Percentiles rank a stretch among this genome's conserved stretches.
Evolutionary conservation across 23 red algal genomes (phyloP).

Genomic region (Gracilaria domingensis): DNA sequence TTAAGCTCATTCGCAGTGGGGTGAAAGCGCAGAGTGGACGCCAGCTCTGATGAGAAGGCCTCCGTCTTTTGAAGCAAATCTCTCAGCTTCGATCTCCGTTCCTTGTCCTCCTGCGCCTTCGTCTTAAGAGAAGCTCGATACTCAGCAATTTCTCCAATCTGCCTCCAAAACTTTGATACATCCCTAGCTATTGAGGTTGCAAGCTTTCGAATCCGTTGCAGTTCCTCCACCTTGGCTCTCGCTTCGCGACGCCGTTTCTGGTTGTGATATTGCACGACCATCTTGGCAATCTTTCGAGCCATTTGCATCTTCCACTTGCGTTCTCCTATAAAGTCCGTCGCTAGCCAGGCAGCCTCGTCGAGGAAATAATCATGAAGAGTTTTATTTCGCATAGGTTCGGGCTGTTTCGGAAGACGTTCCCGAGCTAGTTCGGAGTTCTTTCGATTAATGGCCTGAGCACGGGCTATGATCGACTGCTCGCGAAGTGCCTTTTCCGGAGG

Average conservation of each 20-base stretch:
- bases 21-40: background rate
- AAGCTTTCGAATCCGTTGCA: slow-evolving; percentile 42
- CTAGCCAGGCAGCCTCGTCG: slow-evolving; percentile 90
- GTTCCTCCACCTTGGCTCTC: slow-evolving; percentile 56
- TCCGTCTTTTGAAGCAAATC: slow-evolving; percentile 71
- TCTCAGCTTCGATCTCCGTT: slow-evolving; percentile 56
- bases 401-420: slow-evolving; percentile 94
- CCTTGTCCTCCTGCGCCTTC: slow-evolving; percentile 43
- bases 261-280: slow-evolving; percentile 53
- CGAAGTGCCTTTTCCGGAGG: slow-evolving; percentile 75
- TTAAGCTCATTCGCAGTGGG: background rate
- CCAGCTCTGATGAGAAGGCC: slow-evolving; percentile 60
- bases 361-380: slow-evolving; percentile 90
- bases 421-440: slow-evolving; percentile 90
- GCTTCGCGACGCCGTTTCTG: slow-evolving; percentile 54
- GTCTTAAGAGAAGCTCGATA: slow-evolving; percentile 30
- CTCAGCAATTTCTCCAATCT: slow-evolving; percentile 73
- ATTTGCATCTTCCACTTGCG: slow-evolving; percentile 87
- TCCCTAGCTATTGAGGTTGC: slow-evolving; percentile 68
- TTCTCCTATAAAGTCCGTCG: slow-evolving; percentile 91
- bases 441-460: slow-evolving; percentile 87
- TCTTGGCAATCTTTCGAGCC: slow-evolving; percentile 70
- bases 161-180: slow-evolving; percentile 90
- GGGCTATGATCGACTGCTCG: slow-evolving; percentile 77
- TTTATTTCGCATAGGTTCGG: slow-evolving; percentile 91